These are phyloP conservation scores for Zygosaccharomyces pseudorouxii DNA, from an alignment of 805 yeast species.

Conservation along the genomic window DNA sequence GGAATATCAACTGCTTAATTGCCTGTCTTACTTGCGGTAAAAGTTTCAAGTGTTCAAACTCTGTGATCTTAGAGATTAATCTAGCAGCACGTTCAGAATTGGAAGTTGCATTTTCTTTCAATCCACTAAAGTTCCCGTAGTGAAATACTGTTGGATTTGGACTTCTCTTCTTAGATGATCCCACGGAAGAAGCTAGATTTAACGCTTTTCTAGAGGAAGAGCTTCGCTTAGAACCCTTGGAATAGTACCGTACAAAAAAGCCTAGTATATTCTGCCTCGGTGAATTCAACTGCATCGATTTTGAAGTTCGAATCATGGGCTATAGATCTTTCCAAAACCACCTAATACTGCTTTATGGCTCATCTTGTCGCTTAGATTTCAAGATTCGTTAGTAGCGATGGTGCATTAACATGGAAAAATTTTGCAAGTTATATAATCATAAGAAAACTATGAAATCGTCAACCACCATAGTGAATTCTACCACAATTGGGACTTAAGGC, in stretches of 20 bases:
- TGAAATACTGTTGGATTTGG: conserved; percentile 18
- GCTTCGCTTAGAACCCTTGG: background rate
- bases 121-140: conserved; percentile 48
- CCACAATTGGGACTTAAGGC: background rate
- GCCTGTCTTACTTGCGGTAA: conserved; percentile 62
- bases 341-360: background rate
- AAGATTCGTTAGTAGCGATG: conserved; percentile 7
- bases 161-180: conserved; percentile 1
- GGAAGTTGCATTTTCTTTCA: conserved; percentile 39
- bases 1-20: conserved; percentile 49
- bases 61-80: conserved; percentile 47
- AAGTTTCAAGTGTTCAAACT: conserved; percentile 64
- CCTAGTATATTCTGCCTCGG: background rate
- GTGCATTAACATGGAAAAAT: conserved; percentile 6
- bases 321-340: background rate
- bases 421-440: background rate
- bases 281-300: background rate
- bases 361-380: background rate
- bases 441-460: background rate
- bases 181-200: conserved; percentile 12
- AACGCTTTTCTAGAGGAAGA: conserved; percentile 5
- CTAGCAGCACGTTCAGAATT: conserved; percentile 37
- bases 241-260: conserved; percentile 5
- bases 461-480: background rate
- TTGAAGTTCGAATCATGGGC: background rate